Evolutionary conservation across 2,329 filamentous ascomycete genomes (phyloP), one percentile per base, ranked within the genome.

Genomic region (Exophiala sp.): DNA sequence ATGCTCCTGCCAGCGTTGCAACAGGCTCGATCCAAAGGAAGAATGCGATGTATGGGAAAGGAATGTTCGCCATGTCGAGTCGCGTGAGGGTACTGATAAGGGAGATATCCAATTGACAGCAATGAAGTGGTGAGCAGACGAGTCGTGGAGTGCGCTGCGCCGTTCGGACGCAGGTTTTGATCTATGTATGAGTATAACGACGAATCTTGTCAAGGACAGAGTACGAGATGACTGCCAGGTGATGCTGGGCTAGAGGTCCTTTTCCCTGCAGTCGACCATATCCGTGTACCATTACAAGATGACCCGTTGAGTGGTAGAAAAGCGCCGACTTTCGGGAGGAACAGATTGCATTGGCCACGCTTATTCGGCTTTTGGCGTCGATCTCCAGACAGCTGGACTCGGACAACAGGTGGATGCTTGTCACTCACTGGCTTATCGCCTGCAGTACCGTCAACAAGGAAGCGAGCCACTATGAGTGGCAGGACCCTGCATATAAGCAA

Each of bases 11-110:
- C 6, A 81, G 65, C 43, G 80, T 78, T 48, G 76, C 76, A 54
- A 80, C 51, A 16, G 81, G 81, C 70, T 92, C 88, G 64, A 91
- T 74, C 66, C 85, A 77, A 58, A 91, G 82, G 73, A 91, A 91
- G 75, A 91, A 89, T 66, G 85, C 63, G 54, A 80, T 79, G 73
- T 91, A 91, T 58, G 76, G 61, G 34, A 78, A 62, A 18, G 86
- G 86, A 35, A 88, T 77, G 51, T 67, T 67, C 57, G 78, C 72
- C 42, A 74, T 73, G 50, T 67, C 58, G 20, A 43, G 43, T 55
- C 21, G 20, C 32, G 48, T 45, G 42, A 20, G 18, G 7, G 10
- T 9, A n/a, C 11, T 24, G 41, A 43, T 43, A 43, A 43, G 41
- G 20, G n/a, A 24, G 20, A 12, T 24, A 24, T 20, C 9, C 16